These are phyloP conservation scores for Taphrina betulina DNA, from an alignment of 1,139 yeast genomes.

Conservation along the genomic window DNA sequence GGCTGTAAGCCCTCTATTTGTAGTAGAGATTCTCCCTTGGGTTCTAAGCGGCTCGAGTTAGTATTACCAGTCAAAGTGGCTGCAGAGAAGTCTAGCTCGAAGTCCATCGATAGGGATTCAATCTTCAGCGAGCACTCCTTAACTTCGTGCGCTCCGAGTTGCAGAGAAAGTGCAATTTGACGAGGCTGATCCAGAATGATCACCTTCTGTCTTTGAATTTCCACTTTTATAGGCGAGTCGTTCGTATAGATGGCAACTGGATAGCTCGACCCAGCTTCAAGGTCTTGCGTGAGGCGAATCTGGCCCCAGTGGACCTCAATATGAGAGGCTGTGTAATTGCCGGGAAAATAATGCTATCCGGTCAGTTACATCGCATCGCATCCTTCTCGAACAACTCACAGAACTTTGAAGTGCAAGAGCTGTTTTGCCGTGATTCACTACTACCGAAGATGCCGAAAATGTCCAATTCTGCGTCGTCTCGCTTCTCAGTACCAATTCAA, in stretches of 20 bases:
- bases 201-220: not conserved
- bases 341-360: not conserved
- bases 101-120: not conserved
- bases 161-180: not conserved
- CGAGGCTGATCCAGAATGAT: not conserved
- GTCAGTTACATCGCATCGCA: too few relatives aligned
- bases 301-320: not conserved
- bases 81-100: not conserved
- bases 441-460: not conserved
- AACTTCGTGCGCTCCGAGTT: not conserved
- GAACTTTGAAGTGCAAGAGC: not conserved
- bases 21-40: not conserved
- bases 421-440: not conserved
- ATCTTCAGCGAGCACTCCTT: not conserved
- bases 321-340: not conserved
- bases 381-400: not conserved
- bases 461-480: not conserved
- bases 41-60: not conserved
- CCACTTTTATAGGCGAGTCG: not conserved
- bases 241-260: not conserved
- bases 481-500: not conserved
- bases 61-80: not conserved
- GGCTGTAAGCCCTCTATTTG: conserved; percentile 43
- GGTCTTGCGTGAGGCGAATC: not conserved
- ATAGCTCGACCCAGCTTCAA: not conserved